These are phyloP conservation scores for Arachis hypogaea DNA, from an alignment of 306 rosid species.

Conservation along the genomic window DNA sequence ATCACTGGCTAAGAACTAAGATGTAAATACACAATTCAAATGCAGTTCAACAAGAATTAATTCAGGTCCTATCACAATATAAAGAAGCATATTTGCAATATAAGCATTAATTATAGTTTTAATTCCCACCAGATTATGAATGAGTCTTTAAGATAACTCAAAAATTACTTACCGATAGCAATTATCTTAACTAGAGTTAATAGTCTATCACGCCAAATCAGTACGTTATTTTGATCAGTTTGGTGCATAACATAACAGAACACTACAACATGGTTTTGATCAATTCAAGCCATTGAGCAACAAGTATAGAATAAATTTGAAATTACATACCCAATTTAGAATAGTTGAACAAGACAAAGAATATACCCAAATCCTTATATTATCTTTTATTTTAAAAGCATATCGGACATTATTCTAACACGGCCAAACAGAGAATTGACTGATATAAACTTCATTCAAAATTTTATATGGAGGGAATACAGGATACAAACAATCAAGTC, in stretches of 20 bases:
- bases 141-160: not conserved
- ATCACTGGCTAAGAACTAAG: conserved; percentile 3
- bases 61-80: conserved; percentile 6
- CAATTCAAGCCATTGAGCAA: not conserved
- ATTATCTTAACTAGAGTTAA: not conserved
- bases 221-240: not conserved
- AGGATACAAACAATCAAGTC: not conserved
- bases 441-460: not conserved
- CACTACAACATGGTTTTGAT: not conserved
- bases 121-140: not conserved
- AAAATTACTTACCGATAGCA: not conserved
- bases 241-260: not conserved
- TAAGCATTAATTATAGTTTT: not conserved
- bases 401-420: not conserved
- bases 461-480: not conserved
- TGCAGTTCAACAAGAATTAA: not conserved
- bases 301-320: not conserved
- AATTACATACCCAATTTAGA: not conserved
- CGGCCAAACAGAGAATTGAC: not conserved
- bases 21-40: not conserved
- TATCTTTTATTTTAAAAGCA: conserved; percentile 2
- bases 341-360: conserved; percentile 3
- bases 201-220: conserved; percentile 13
- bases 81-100: not conserved
- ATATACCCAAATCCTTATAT: not conserved